Base-by-base conservation (phyloP, 2,329 filamentous ascomycete genomes). In the Fusarium buxicola region DNA sequence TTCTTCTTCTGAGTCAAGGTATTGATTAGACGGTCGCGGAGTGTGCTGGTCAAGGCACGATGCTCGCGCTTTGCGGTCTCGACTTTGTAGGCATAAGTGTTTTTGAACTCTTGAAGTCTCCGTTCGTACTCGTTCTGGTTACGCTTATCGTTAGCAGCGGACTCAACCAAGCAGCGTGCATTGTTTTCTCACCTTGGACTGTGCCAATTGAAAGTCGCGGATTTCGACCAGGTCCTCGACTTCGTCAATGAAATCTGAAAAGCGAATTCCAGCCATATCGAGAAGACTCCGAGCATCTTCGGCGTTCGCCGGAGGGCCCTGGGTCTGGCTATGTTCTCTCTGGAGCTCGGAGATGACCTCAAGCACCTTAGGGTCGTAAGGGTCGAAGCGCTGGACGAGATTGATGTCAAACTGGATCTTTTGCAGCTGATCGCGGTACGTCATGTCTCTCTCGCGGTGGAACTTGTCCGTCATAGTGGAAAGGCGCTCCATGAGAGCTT, bases 391-490 rank as follows among this genome's bases (percentile, higher is more conserved):
- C 75, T 92, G 89, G 66, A 97, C 92, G 40, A 96, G 84, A 56
- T 86, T 92, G 78, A 94, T 93, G 76, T 97, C 94, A 65, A 92
- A 89, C 78, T 97, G 94, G n/a, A 97, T 87, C 66, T 92, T 92
- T 71, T 95, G 90, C 3, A 97, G 85, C 77, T 97, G 92, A 66
- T 95, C 91, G 61, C 94, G 88, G 76, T 96, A 98, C 70, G 92
- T 89, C 62, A 86, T 82, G 75, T 97, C 92, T 65, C 92, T 86
- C 72, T 96, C 93, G 63, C 89, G 86, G 63, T 88, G 86, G 77
- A 97, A 94, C 66, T 89, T 88, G 50, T 90, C 87, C 51, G 89
- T 88, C 77, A 97, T 88, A 53, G 88, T 86, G 35, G 87, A 84
- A 7, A 97, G 85, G 63, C 91, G 89, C 60, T 97, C 93, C 66